phyloP scores from a whole-genome alignment of 1,284 basidiomycete species.

The Cutaneotrichosporon cavernicola region DNA sequence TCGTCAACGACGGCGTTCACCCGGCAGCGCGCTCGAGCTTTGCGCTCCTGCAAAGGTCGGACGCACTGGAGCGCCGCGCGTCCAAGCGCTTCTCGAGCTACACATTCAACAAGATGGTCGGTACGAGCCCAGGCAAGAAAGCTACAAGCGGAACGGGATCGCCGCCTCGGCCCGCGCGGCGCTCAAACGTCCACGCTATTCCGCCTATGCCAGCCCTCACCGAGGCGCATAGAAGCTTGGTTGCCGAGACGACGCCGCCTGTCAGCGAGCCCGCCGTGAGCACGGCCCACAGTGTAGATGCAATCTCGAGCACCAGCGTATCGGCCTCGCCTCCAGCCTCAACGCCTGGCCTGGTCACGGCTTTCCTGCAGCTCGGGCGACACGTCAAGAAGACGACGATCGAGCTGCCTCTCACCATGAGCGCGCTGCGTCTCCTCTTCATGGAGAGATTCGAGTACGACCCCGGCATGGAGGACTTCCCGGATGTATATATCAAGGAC shows the following conservation, averaged over 20 bases:
- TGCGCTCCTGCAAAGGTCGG: conserved; percentile 71
- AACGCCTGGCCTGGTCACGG: conserved; percentile 51
- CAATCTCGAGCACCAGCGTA: not conserved
- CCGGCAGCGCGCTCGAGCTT: conserved; percentile 6
- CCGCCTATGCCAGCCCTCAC: conserved; percentile 41
- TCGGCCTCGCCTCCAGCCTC: not conserved
- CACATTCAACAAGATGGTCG: conserved; percentile 88
- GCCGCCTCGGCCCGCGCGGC: conserved; percentile 45
- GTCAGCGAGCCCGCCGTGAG: not conserved
- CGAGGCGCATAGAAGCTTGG: conserved; percentile 8
- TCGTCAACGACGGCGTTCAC: conserved; percentile 12
- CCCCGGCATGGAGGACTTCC: conserved; percentile 89
- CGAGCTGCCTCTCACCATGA: conserved; percentile 61
- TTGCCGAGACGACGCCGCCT: conserved; percentile 6
- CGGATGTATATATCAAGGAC: conserved; percentile 92
- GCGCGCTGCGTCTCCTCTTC: conserved; percentile 64
- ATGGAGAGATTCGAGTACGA: conserved; percentile 95
- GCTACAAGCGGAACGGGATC: conserved; percentile 23
- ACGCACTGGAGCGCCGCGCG: conserved; percentile 83
- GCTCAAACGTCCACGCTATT: conserved; percentile 30
- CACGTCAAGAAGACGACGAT: conserved; percentile 86
- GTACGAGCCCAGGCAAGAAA: conserved; percentile 45
- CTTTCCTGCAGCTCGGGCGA: conserved; percentile 87
- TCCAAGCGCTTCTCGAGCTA: conserved; percentile 96
- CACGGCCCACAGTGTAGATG: not conserved